Evolutionary conservation across 441 rosid species (phyloP).

Genomic region (Populus tomentosa): DNA sequence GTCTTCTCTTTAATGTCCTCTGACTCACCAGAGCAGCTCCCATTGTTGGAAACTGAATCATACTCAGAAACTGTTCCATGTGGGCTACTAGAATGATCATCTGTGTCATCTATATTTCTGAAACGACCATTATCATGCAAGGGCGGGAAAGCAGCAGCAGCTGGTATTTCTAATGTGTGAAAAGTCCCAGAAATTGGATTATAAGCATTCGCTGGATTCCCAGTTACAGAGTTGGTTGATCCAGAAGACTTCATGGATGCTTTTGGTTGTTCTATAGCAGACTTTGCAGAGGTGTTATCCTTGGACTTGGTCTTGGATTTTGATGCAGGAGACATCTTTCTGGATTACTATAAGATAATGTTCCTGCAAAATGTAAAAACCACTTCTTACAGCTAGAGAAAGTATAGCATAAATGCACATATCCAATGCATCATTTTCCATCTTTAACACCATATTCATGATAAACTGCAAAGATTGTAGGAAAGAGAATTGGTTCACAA

Average conservation of each 20-base stretch:
- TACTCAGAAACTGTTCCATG: constrained; percentile 47
- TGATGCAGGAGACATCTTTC: constrained; percentile 59
- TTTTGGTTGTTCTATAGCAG: constrained; percentile 49
- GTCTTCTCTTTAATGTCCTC: constrained; percentile 69
- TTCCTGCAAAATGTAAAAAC: constrained; percentile 1
- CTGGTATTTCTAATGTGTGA: constrained; percentile 55
- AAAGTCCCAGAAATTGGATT: constrained; percentile 65
- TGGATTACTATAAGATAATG: constrained; percentile 12
- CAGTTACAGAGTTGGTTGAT: constrained; percentile 34
- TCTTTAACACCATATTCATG: not conserved
- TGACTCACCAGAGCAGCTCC: constrained; percentile 86
- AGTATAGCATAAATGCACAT: not conserved
- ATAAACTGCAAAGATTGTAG: not conserved
- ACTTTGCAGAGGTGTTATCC: constrained; percentile 40
- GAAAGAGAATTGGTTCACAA: not conserved
- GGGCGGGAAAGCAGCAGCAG: constrained; percentile 34
- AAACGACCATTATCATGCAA: constrained; percentile 52
- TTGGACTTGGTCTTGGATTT: constrained; percentile 46
- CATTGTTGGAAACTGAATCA: constrained; percentile 72
- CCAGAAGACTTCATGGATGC: constrained; percentile 39
- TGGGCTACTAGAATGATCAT: constrained; percentile 43
- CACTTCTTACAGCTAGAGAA: not conserved
- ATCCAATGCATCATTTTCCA: not conserved
- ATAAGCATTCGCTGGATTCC: constrained; percentile 55
- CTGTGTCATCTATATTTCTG: constrained; percentile 61